Conservation (phyloP, 768 basidiomycete species). For the Tubosaeta sp. region DNA sequence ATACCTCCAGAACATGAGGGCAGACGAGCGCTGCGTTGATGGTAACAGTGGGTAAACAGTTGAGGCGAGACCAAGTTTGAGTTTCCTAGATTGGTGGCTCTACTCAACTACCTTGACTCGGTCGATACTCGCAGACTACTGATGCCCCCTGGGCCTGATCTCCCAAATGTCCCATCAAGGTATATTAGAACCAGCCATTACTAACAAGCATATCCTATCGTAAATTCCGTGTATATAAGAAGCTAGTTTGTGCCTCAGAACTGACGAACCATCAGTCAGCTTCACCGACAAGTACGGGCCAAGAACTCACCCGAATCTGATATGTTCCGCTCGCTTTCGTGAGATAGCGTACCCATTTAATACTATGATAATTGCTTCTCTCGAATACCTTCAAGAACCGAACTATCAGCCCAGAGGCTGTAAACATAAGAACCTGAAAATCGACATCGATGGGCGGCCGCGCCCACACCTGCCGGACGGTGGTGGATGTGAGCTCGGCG, state of each 20-base stretch:
- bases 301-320: conserved; percentile 79
- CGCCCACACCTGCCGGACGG: conserved; percentile 93
- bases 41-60: conserved; percentile 3
- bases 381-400: conserved; percentile 98
- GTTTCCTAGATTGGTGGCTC: conserved; percentile 25
- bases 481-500: conserved; percentile 83
- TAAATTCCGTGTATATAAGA: conserved; percentile 25
- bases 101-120: neutral
- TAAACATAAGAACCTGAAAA: conserved; percentile 99
- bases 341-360: conserved; percentile 95
- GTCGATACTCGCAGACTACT: neutral
- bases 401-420: conserved; percentile 91
- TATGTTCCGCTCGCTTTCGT: conserved; percentile 92
- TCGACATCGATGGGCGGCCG: conserved; percentile 97
- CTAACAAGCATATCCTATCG: conserved; percentile 21
- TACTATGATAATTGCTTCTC: conserved; percentile 88
- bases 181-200: conserved; percentile 23
- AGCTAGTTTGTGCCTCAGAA: conserved; percentile 21
- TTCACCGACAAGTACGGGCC: neutral
- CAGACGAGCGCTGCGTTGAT: conserved; percentile 18
- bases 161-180: conserved; percentile 11
- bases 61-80: conserved; percentile 7
- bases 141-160: conserved; percentile 1
- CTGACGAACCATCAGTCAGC: conserved; percentile 9
- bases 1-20: conserved; percentile 49